phyloP scores from a whole-genome alignment of 2,329 filamentous ascomycete genomes.

The Diatrype stigma region DNA sequence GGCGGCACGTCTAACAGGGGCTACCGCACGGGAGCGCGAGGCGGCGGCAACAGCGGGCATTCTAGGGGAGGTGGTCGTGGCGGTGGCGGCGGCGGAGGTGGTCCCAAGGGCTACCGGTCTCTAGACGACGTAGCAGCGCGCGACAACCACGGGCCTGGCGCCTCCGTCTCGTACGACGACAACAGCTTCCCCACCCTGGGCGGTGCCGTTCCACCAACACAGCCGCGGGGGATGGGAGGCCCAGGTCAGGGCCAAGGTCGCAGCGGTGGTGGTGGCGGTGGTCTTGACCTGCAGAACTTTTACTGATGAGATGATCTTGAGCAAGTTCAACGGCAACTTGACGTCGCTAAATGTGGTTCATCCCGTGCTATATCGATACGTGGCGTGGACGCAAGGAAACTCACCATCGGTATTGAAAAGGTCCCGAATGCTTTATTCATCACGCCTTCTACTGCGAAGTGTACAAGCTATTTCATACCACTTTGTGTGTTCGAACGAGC shows the following conservation, averaged over 20 bases:
- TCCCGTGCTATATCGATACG: too few relatives aligned
- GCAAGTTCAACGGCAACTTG: too few relatives aligned
- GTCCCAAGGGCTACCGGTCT: slow-evolving; percentile 58
- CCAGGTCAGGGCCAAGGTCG: too few relatives aligned
- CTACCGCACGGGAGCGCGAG: slow-evolving; percentile 35
- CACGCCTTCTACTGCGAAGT: too few relatives aligned
- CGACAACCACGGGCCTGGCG: slow-evolving; percentile 36
- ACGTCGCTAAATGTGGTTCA: too few relatives aligned
- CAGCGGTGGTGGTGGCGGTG: slow-evolving; percentile 9
- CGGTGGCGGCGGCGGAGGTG: slow-evolving; percentile 46
- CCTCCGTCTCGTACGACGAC: slow-evolving; percentile 44
- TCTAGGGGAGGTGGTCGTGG: slow-evolving; percentile 36
- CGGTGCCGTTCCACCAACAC: slow-evolving; percentile 16
- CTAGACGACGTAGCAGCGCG: slow-evolving; percentile 60
- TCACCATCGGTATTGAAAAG: too few relatives aligned
- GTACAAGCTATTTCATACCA: too few relatives aligned
- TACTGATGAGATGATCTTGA: slow-evolving; percentile 1
- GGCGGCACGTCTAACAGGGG: slow-evolving; percentile 29
- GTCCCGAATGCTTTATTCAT: too few relatives aligned
- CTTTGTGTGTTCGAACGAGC: too few relatives aligned
- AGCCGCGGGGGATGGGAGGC: too few relatives aligned
- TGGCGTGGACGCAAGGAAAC: too few relatives aligned
- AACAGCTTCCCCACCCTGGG: slow-evolving; percentile 26
- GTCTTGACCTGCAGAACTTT: slow-evolving; percentile 6
- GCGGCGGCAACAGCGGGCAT: slow-evolving; percentile 31